Conservation (phyloP, 2,329 filamentous ascomycete species). For the Emericellopsis cladophorae region DNA sequence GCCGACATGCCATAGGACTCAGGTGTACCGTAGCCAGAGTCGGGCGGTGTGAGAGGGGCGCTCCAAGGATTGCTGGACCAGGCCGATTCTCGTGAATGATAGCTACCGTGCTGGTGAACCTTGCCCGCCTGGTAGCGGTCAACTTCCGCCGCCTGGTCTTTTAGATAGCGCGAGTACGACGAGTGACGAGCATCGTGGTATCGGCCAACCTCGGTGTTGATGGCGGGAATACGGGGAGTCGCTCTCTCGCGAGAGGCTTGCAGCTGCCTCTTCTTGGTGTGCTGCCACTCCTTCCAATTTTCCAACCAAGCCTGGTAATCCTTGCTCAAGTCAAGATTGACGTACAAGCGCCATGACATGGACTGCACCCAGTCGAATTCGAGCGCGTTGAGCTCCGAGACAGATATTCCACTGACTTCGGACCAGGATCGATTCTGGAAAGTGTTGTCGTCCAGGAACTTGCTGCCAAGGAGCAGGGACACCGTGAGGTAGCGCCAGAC, state of each 20-base stretch:
- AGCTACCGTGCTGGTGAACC: slow-evolving; percentile 20
- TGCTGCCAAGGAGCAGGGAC: slow-evolving; percentile 76
- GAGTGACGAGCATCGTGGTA: slow-evolving; percentile 23
- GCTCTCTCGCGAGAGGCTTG: slow-evolving; percentile 37
- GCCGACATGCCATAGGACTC: slow-evolving; percentile 46
- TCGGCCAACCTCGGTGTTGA: slow-evolving; percentile 28
- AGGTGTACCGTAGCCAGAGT: slow-evolving; percentile 49
- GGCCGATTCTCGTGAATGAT: slow-evolving; percentile 28
- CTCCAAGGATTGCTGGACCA: slow-evolving; percentile 33
- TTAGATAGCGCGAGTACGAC: slow-evolving; percentile 32
- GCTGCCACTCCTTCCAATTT: slow-evolving; percentile 46
- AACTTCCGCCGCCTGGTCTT: slow-evolving; percentile 42
- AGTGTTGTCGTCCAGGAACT: slow-evolving; percentile 93
- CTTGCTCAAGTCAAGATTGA: slow-evolving; percentile 67
- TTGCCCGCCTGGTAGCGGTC: slow-evolving; percentile 35
- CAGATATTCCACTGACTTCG: slow-evolving; percentile 82
- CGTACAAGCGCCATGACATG: slow-evolving; percentile 76
- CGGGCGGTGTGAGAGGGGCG: slow-evolving; percentile 43
- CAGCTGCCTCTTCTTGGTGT: slow-evolving; percentile 39
- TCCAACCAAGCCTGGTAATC: slow-evolving; percentile 53
- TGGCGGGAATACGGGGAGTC: slow-evolving; percentile 31
- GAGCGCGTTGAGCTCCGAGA: slow-evolving; percentile 70
- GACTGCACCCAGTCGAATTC: slow-evolving; percentile 80
- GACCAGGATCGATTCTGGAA: slow-evolving; percentile 97
- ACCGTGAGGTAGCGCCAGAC: slow-evolving; percentile 83